phyloP scores from a whole-genome alignment of 306 rosid species.

The Vigna nakashimae region DNA sequence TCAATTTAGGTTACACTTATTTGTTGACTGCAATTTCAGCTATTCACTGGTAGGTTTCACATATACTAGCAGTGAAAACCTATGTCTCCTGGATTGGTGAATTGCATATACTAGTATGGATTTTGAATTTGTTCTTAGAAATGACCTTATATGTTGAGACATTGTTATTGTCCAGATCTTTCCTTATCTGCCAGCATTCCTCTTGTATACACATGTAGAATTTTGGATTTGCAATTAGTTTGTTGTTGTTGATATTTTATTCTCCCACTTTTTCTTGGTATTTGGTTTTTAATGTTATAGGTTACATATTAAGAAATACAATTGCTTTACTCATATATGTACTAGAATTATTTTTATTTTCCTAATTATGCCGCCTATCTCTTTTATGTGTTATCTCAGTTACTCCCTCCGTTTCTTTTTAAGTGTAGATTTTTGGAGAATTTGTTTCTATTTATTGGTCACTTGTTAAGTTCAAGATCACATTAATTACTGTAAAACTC shows the following conservation, averaged over 20 bases:
- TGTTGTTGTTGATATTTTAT: constrained; percentile 7
- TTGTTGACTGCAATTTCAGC: constrained; percentile 9
- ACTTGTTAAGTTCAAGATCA: too few relatives aligned
- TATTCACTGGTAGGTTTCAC: constrained; percentile 32
- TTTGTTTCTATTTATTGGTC: too few relatives aligned
- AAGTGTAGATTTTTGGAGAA: too few relatives aligned
- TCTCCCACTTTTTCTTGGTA: not conserved
- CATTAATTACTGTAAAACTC: not conserved
- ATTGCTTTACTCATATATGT: not conserved
- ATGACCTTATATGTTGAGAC: not conserved
- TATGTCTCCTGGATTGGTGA: constrained; percentile 16
- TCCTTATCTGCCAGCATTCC: constrained; percentile 23
- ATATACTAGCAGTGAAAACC: constrained; percentile 24
- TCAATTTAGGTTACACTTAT: constrained; percentile 27
- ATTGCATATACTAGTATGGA: constrained; percentile 23
- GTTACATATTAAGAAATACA: not conserved
- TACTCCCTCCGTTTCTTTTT: not conserved
- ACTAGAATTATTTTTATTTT: not conserved
- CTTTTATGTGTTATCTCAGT: not conserved
- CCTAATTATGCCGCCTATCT: not conserved
- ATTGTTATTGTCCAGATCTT: constrained; percentile 7
- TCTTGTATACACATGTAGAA: constrained; percentile 23
- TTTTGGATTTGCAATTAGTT: constrained; percentile 37
- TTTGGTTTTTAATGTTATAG: not conserved
- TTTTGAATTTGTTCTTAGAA: constrained; percentile 27